These are phyloP conservation scores for Fusarium tanahbumbuense DNA, from an alignment of 2,329 filamentous ascomycete species.

Conservation along the genomic window DNA sequence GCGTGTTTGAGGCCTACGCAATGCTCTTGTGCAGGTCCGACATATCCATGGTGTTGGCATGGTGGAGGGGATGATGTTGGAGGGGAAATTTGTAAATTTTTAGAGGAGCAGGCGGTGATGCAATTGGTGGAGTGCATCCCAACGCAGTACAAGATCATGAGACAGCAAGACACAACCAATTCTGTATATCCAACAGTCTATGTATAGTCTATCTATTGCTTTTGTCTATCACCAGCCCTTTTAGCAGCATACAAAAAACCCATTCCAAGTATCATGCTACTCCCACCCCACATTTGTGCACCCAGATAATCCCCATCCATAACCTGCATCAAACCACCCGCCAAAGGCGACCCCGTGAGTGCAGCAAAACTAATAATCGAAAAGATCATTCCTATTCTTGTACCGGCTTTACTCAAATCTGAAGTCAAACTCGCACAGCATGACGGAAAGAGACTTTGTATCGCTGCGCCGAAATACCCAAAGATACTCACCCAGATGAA, in stretches of 20 bases:
- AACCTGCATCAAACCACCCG: slow-evolving; percentile 61
- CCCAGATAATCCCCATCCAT: slow-evolving; percentile 59
- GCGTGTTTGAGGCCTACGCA: slow-evolving; percentile 40
- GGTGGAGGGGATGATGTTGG: slow-evolving; percentile 18
- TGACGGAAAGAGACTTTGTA: slow-evolving; percentile 75
- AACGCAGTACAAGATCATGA: not conserved
- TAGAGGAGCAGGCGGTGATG: slow-evolving; percentile 31
- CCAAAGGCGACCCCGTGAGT: slow-evolving; percentile 66
- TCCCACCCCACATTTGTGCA: slow-evolving; percentile 64
- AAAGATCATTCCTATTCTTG: slow-evolving; percentile 70
- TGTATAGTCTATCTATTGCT: not conserved
- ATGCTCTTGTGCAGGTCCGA: slow-evolving; percentile 50
- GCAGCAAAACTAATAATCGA: slow-evolving; percentile 66
- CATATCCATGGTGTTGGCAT: slow-evolving; percentile 55
- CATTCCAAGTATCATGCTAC: slow-evolving; percentile 57
- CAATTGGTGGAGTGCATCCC: slow-evolving; percentile 12
- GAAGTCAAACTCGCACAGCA: slow-evolving; percentile 55
- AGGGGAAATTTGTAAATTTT: slow-evolving; percentile 30
- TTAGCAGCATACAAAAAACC: slow-evolving; percentile 56
- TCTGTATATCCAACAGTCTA: too few species aligned
- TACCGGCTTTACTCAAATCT: slow-evolving; percentile 65
- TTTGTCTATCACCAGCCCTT: slow-evolving; percentile 46
- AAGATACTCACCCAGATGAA: slow-evolving; percentile 73
- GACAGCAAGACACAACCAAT: not conserved
- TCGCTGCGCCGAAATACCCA: slow-evolving; percentile 71